A percentile compares a stretch with the other conserved stretches of the same genome.
These are phyloP conservation scores for Epichloe gansuensis DNA, from an alignment of 2,329 filamentous ascomycete genomes.

Conservation along the genomic window DNA sequence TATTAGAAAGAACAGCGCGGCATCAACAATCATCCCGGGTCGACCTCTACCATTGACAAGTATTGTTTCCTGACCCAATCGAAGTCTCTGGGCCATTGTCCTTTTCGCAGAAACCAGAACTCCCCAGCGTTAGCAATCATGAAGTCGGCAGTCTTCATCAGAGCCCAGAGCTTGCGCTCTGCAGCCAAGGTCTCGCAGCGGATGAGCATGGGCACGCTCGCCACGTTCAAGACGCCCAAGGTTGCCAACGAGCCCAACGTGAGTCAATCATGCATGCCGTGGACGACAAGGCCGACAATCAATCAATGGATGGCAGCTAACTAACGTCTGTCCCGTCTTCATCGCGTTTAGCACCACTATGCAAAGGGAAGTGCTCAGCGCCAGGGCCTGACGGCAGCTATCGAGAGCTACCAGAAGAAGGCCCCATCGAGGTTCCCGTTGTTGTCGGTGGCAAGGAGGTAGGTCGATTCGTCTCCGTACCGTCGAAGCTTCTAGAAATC, in stretches of 20 bases:
- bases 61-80: background rate
- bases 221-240: constrained; percentile 76
- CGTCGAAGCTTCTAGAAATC: background rate
- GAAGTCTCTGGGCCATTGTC: background rate
- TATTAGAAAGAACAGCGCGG: too few relatives aligned
- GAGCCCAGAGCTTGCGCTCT: constrained; percentile 20
- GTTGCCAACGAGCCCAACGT: constrained; percentile 95
- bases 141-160: constrained; percentile 23
- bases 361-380: constrained; percentile 71
- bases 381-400: constrained; percentile 59
- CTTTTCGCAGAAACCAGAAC: background rate
- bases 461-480: constrained; percentile 14
- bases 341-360: constrained; percentile 63
- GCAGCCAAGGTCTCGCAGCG: constrained; percentile 17
- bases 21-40: background rate
- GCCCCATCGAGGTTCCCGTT: constrained; percentile 66
- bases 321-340: background rate
- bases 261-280: constrained; percentile 24
- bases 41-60: background rate
- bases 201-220: constrained; percentile 45
- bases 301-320: background rate
- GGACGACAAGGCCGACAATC: background rate
- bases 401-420: constrained; percentile 56
- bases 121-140: constrained; percentile 11
- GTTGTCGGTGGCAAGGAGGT: constrained; percentile 76